Base-by-base conservation (phyloP, 202 grass and related monocot species). In the Dendrocalamus latiflorus region DNA sequence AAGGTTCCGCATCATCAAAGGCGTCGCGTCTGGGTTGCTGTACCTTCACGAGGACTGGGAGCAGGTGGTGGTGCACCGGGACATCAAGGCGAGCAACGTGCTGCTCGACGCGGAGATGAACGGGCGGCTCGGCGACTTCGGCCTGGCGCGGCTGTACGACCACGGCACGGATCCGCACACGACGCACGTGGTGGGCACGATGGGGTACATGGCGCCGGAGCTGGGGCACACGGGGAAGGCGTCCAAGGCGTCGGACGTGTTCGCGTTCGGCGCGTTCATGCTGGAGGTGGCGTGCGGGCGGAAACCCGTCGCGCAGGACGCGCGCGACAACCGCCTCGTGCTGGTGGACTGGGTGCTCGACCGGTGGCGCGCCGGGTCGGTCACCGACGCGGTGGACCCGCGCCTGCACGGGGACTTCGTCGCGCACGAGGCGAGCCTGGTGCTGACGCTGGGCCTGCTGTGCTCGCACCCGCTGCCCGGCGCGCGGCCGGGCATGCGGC, bases 41-140 rank as follows among this genome's bases (percentile, higher is more conserved):
- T 88, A 91, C 74, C 89, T 91, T 0, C 89, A 91, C 89, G 89
- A 91, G 74, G 86, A 91, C 70, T 88, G 82, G 89, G 86, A 88
- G 74, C 25, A 88, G 76, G 82, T 91, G 77, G 85, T 91, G 54
- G 76, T 91, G 48, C 89, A 91, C 81, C 76, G 89, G 6, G 89
- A 91, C 89, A 54, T 91, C 81, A 91, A 91, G 84, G 64, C 76
- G 70, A 91, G 89, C 89, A 91, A 88, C 65, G 89, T 91, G 67
- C 83, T 91, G n/a, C 90, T 91, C 2, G 90, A 91, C 78, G 64
- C 15, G 28, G 83, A 91, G 13, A 86, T 91, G 81, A 89, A 80
- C 63, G 90, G 12, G 3, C 82, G 90, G 18, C 83, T 91, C 8
- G 90, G 90, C 0, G 90, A 89, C 83, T 91, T 91, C 62, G 90